Evolutionary conservation across 164 flowering plant genomes (phyloP).

Genomic region (Umbilicus rupestris): DNA sequence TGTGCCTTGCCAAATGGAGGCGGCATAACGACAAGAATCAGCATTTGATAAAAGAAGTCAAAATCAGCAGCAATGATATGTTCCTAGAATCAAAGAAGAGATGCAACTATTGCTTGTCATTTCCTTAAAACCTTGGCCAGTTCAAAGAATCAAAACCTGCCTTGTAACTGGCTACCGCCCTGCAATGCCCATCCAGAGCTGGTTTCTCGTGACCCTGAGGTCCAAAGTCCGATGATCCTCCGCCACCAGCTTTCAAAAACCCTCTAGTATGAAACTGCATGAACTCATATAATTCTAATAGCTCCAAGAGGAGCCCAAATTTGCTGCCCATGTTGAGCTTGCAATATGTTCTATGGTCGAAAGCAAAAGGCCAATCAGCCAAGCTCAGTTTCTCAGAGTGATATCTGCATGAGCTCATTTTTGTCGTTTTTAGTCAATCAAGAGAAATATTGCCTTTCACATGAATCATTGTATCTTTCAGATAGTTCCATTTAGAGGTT

Average conservation of each 20-base stretch:
- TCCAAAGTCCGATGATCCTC: neutral
- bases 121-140: neutral
- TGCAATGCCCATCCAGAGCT: neutral
- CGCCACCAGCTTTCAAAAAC: neutral
- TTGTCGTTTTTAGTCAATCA: too few relatives aligned
- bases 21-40: neutral
- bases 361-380: neutral
- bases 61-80: neutral
- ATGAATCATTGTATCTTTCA: neutral
- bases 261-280: neutral
- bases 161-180: neutral
- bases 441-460: too few relatives aligned
- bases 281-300: neutral
- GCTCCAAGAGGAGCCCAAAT: neutral
- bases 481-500: neutral
- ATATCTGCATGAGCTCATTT: too few relatives aligned
- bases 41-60: neutral
- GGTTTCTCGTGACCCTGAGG: neutral
- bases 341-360: neutral
- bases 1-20: neutral
- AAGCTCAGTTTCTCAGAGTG: slow-evolving; percentile 1
- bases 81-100: neutral
- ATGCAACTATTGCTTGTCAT: neutral
- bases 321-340: neutral
- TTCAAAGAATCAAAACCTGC: slow-evolving; percentile 1